Evolutionary conservation across 768 basidiomycete genomes (phyloP).

Genomic region (Leucosporidium scottii): DNA sequence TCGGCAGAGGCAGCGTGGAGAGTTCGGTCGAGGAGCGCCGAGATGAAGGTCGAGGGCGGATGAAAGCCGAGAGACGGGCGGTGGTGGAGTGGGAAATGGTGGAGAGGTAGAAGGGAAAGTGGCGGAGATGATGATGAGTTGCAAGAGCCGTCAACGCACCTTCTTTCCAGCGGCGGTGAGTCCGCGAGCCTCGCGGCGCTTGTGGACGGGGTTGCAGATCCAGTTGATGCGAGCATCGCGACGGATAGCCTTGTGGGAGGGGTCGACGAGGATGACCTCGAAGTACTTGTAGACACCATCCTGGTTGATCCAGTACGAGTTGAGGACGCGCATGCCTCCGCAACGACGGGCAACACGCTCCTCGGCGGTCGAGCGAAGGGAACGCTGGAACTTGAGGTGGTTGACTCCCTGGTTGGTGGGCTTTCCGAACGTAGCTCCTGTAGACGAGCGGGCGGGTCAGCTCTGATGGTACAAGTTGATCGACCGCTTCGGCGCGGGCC

Average conservation of each 20-base stretch:
- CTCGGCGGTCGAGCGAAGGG: slow-evolving; percentile 86
- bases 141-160: slow-evolving; percentile 46
- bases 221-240: slow-evolving; percentile 97
- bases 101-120: slow-evolving; percentile 9
- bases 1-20: background rate
- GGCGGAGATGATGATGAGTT: background rate
- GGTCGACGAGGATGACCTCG: slow-evolving; percentile 97
- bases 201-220: slow-evolving; percentile 98
- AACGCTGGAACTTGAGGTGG: slow-evolving; percentile 95
- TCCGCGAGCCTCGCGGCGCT: slow-evolving; percentile 93
- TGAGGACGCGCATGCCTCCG: slow-evolving; percentile 90
- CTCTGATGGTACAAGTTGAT: too few relatives aligned
- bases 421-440: slow-evolving; percentile 97
- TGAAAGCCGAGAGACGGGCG: background rate
- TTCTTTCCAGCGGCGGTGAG: slow-evolving; percentile 94
- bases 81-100: background rate
- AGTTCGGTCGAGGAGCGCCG: background rate
- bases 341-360: slow-evolving; percentile 96
- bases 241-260: slow-evolving; percentile 85
- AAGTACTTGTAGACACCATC: slow-evolving; percentile 99
- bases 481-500: too few relatives aligned
- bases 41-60: background rate
- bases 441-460: background rate
- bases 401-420: slow-evolving; percentile 99
- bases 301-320: slow-evolving; percentile 97